Evolutionary conservation across 768 basidiomycete species (phyloP), one percentile per base, ranked within the genome.

Genomic region (Podaxis mareebaensis): DNA sequence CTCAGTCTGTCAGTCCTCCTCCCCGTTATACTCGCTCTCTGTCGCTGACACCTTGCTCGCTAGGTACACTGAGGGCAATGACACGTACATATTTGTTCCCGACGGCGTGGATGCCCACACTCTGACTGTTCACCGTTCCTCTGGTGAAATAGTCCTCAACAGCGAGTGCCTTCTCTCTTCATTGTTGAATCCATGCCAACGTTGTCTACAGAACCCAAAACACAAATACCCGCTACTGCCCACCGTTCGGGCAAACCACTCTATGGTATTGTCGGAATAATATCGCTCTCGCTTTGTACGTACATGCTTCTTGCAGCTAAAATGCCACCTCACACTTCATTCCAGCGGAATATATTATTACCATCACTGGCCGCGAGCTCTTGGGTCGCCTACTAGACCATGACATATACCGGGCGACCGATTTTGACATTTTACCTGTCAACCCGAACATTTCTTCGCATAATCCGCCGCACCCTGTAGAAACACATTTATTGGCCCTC

Each of bases 371-470:
- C 28, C 87, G 95, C 52, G 88, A 89, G 67, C 85, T 88, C 38
- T 86, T 85, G 66, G 91, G 90, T 13, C 84, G 89, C 62, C 79
- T 99, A 63, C 86, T 95, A 79, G 86, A 90, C 3, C 87, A 96
- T 66, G 89, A 96, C 65, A 81, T 99, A 69, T 98, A 92, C 77
- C 87, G 88, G 53, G 94, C 94, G 12, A 90, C 91, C 22, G 92
- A 95, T 71, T 99, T 93, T 74, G 90, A 94, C 63, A 88, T 99
- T 58, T 88, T 97, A 51, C 95, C 97, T 4, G 78, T 99, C 53
- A 87, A 90, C 64, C 85, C 88, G 22, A 82, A 86, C 60, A 78
- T 92, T 49, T 85, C 89, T 28, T 81, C 85, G 4, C 80, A 85
- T 53, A 83, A 83, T 68, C 85, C 90, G 54, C 87, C 91, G 5